Percentiles rank a stretch among this genome's conserved stretches.
Evolutionary conservation across 2,329 filamentous ascomycete genomes (phyloP).

Genomic region (Trichophyton verrucosum): DNA sequence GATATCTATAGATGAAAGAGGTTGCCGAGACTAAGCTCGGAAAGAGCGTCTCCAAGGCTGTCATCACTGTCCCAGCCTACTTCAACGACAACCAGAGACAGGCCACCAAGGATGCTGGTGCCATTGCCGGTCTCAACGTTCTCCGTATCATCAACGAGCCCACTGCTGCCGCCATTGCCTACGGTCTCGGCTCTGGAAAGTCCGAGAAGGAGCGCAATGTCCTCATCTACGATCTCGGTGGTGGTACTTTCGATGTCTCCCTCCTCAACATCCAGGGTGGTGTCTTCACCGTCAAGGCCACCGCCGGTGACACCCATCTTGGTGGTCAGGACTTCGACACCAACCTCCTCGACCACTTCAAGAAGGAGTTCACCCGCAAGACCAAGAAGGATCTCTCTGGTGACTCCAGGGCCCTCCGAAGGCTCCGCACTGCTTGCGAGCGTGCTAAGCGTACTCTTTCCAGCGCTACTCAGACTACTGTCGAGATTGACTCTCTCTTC

Average conservation of each 20-base stretch:
- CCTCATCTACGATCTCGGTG: constrained; percentile 98
- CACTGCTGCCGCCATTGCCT: constrained; percentile 93
- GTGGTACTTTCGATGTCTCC: constrained; percentile 99
- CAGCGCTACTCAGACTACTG: constrained; percentile 90
- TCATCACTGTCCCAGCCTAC: constrained; percentile 97
- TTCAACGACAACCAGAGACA: constrained; percentile 99
- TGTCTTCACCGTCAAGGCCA: constrained; percentile 98
- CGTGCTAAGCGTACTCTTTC: constrained; percentile 98
- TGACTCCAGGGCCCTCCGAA: constrained; percentile 84
- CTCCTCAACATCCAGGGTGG: constrained; percentile 97
- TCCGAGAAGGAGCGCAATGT: constrained; percentile 97
- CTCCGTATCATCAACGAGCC: constrained; percentile 99
- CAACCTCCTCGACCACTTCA: constrained; percentile 90
- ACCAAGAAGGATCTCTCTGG: constrained; percentile 52
- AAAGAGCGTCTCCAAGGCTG: constrained; percentile 98
- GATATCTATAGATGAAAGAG: constrained; percentile 73
- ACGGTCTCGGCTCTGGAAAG: constrained; percentile 92
- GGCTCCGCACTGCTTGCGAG: constrained; percentile 95
- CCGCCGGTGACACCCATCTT: constrained; percentile 92
- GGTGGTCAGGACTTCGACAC: constrained; percentile 96
- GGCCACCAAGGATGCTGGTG: constrained; percentile 97
- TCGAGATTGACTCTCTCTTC: constrained; percentile 97
- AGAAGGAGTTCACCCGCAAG: constrained; percentile 81
- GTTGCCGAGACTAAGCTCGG: constrained; percentile 96
- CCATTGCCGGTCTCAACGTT: constrained; percentile 92